A percentile compares a stretch with the other conserved stretches of the same genome.
Evolutionary conservation across 768 basidiomycete genomes (phyloP).

Genomic region (Harrya chromipes): DNA sequence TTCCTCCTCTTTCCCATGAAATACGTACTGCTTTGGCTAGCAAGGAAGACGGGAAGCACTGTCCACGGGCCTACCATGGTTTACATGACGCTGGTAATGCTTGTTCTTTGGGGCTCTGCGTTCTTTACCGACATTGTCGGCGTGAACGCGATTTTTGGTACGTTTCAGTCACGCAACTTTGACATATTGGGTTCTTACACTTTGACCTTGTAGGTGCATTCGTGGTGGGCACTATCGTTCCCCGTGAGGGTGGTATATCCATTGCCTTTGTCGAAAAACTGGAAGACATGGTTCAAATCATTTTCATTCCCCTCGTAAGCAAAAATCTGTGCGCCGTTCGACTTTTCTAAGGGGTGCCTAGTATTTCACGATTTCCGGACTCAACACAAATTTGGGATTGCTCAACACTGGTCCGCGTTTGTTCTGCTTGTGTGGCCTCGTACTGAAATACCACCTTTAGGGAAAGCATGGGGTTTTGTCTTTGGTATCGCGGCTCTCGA

Average conservation of each 20-base stretch:
- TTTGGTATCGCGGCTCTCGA: conserved; percentile 75
- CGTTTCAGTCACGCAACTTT: conserved; percentile 3
- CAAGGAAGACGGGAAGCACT: conserved; percentile 71
- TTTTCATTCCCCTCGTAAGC: conserved; percentile 83
- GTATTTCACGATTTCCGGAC: conserved; percentile 93
- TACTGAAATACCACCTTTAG: conserved; percentile 30
- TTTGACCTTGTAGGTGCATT: conserved; percentile 59
- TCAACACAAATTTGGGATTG: conserved; percentile 87
- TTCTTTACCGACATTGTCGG: conserved; percentile 96
- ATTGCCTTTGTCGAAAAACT: conserved; percentile 88
- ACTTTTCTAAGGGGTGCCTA: conserved; percentile 25
- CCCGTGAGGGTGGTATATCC: conserved; percentile 82
- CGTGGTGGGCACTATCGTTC: conserved; percentile 76
- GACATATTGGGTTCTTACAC: background rate
- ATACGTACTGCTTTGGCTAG: conserved; percentile 64
- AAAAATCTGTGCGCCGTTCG: background rate
- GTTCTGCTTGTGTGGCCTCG: background rate
- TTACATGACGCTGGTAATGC: conserved; percentile 84
- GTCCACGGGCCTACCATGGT: conserved; percentile 81
- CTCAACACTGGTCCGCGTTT: conserved; percentile 60
- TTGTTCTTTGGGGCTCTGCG: conserved; percentile 79
- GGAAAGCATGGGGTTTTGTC: conserved; percentile 85
- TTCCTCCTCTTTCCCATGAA: conserved; percentile 71
- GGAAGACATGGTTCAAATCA: conserved; percentile 89
- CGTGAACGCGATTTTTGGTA: conserved; percentile 90